Percentiles rank a stretch among this genome's conserved stretches.
Conservation (phyloP, 495 filamentous ascomycete genomes). For the Tetracladium marchalianum region DNA sequence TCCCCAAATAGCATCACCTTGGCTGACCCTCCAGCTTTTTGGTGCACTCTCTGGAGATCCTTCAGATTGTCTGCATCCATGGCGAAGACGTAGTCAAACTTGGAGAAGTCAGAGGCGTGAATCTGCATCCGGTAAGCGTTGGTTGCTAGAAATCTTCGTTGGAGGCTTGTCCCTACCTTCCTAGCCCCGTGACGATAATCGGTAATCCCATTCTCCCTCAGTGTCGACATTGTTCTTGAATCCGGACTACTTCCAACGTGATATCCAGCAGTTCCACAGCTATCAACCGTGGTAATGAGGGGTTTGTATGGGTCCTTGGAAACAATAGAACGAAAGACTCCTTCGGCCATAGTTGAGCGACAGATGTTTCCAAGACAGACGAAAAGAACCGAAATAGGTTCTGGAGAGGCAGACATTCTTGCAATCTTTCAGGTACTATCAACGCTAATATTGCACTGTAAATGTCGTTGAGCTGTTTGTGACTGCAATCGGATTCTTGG, state of each 20-base stretch:
- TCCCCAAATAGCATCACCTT: conserved; percentile 78
- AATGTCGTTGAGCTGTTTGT: too few relatives aligned
- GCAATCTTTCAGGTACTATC: background rate
- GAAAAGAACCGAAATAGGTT: conserved; percentile 72
- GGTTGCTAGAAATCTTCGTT: background rate
- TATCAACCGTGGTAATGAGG: conserved; percentile 66
- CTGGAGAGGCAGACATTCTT: conserved; percentile 3
- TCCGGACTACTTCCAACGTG: conserved; percentile 68
- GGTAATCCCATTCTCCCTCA: conserved; percentile 61
- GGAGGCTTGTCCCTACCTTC: conserved; percentile 37
- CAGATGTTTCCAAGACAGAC: conserved; percentile 98
- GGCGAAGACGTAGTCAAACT: conserved; percentile 87
- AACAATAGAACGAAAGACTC: conserved; percentile 71
- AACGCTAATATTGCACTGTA: too few relatives aligned
- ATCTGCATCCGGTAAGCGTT: conserved; percentile 9
- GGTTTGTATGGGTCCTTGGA: conserved; percentile 37
- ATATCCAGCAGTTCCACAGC: conserved; percentile 80
- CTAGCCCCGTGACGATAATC: conserved; percentile 71
- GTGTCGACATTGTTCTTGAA: conserved; percentile 72
- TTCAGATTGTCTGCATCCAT: conserved; percentile 85
- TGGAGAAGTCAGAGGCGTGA: conserved; percentile 57
- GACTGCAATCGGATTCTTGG: too few relatives aligned
- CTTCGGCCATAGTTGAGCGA: conserved; percentile 91
- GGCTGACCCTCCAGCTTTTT: conserved; percentile 40
- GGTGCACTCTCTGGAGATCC: conserved; percentile 53